These are phyloP conservation scores for Clavaria fumosa DNA, from an alignment of 768 basidiomycete genomes.

Conservation along the genomic window DNA sequence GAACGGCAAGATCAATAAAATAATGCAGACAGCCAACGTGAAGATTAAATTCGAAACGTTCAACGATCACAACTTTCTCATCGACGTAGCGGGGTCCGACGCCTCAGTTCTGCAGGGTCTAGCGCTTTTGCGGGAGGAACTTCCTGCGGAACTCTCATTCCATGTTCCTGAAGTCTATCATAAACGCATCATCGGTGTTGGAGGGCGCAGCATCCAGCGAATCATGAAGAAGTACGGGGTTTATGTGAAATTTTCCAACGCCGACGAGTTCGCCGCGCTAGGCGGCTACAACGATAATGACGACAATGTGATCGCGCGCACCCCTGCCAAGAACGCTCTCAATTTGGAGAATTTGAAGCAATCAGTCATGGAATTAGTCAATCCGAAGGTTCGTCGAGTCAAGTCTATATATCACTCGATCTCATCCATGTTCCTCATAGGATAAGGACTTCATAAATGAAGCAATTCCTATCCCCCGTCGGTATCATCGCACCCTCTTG, in stretches of 20 bases:
- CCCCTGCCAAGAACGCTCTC: conserved; percentile 92
- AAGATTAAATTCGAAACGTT: conserved; percentile 99
- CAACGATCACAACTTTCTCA: conserved; percentile 90
- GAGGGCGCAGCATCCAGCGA: conserved; percentile 92
- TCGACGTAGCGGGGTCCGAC: conserved; percentile 80
- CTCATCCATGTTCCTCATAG: conserved; percentile 23
- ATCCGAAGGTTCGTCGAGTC: conserved; percentile 59
- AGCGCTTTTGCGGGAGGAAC: conserved; percentile 83
- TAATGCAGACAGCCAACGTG: conserved; percentile 93
- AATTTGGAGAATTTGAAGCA: conserved; percentile 91
- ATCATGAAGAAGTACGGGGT: conserved; percentile 99
- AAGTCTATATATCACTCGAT: background rate
- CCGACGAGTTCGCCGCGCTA: conserved; percentile 87
- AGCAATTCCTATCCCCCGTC: conserved; percentile 82
- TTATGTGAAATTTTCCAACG: conserved; percentile 98
- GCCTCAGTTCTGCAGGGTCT: conserved; percentile 77
- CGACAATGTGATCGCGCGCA: conserved; percentile 97
- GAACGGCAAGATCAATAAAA: conserved; percentile 99
- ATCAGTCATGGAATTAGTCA: conserved; percentile 94
- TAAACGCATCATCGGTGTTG: conserved; percentile 97
- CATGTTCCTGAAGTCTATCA: conserved; percentile 97
- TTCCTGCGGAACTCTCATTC: conserved; percentile 98
- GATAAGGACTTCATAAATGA: conserved; percentile 96
- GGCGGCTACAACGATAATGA: conserved; percentile 96
- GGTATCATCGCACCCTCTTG: conserved; percentile 87